Evolutionary conservation across 2,329 filamentous ascomycete genomes (phyloP).

Genomic region (Zymoseptoria brevis): DNA sequence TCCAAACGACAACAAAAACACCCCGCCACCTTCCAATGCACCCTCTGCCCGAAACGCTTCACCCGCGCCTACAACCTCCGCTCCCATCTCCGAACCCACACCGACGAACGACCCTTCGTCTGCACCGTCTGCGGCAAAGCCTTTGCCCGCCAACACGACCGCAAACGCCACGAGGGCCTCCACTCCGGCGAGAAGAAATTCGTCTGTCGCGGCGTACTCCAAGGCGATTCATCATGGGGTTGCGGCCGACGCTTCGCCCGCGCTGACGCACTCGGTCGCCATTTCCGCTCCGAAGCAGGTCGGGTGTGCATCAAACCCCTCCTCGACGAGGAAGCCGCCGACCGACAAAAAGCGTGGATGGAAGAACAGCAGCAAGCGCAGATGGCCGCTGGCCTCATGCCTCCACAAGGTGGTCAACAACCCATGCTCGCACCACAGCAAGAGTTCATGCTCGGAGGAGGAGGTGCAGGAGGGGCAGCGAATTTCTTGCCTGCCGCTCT

Average conservation of each 20-base stretch:
- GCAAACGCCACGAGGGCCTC: conserved; percentile 91
- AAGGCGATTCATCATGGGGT: conserved; percentile 77
- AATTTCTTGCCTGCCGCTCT: conserved; percentile 76
- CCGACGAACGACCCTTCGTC: conserved; percentile 92
- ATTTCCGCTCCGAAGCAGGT: conserved; percentile 92
- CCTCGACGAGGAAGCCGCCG: conserved; percentile 83
- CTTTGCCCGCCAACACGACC: conserved; percentile 93
- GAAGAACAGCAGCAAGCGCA: conserved; percentile 51
- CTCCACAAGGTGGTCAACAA: conserved; percentile 23
- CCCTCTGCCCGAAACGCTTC: conserved; percentile 86
- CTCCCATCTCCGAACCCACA: conserved; percentile 91
- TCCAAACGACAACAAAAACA: conserved; percentile 91
- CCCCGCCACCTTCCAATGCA: conserved; percentile 93
- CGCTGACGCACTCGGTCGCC: conserved; percentile 74
- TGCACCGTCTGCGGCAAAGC: conserved; percentile 96
- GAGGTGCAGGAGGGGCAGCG: conserved; percentile 29
- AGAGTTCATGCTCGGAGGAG: conserved; percentile 38
- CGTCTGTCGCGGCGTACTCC: conserved; percentile 86
- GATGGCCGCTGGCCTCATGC: conserved; percentile 31
- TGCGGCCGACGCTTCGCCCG: conserved; percentile 89
- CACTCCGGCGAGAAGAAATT: conserved; percentile 99
- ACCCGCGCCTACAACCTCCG: conserved; percentile 94
- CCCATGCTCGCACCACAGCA: conserved; percentile 28
- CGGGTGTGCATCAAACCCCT: conserved; percentile 96
- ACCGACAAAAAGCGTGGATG: conserved; percentile 66